Percentiles rank a stretch among this genome's conserved stretches.
Conservation (phyloP, 305 asterid genomes). For the Withania somnifera region DNA sequence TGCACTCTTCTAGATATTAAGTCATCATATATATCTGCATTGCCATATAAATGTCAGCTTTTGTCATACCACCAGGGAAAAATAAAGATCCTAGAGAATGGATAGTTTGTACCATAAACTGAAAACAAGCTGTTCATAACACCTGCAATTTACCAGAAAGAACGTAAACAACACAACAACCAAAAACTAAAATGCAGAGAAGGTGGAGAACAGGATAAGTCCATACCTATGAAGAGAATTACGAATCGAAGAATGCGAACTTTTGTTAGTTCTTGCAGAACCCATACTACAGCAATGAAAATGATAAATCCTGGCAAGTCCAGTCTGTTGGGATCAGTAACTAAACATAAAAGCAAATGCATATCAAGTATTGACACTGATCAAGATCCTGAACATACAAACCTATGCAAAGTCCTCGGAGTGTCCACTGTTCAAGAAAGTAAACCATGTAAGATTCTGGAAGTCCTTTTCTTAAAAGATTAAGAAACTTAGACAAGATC, state of each 20-base stretch:
- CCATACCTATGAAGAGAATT: slow-evolving; percentile 87
- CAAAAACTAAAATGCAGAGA: neutral
- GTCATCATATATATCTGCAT: slow-evolving; percentile 92
- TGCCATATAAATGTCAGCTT: slow-evolving; percentile 4
- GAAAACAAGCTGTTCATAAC: slow-evolving; percentile 97
- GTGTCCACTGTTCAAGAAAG: slow-evolving; percentile 74
- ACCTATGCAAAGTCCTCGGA: slow-evolving; percentile 95
- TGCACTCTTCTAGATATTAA: slow-evolving; percentile 87
- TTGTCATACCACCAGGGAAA: neutral
- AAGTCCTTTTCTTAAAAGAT: neutral
- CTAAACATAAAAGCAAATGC: slow-evolving; percentile 1
- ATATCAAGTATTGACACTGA: slow-evolving; percentile 4
- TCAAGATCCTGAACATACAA: slow-evolving; percentile 18
- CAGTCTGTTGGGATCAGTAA: slow-evolving; percentile 5
- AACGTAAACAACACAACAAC: slow-evolving; percentile 9
- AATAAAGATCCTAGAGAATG: neutral
- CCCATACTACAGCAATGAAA: slow-evolving; percentile 71
- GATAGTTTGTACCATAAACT: slow-evolving; percentile 61
- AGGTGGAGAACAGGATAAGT: neutral
- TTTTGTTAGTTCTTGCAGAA: slow-evolving; percentile 70
- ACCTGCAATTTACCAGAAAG: slow-evolving; percentile 40
- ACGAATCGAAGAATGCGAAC: slow-evolving; percentile 67
- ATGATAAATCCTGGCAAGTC: slow-evolving; percentile 63
- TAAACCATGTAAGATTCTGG: neutral
- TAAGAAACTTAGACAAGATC: neutral